phyloP scores from a whole-genome alignment of 1,284 basidiomycete species.

The Vanrija sp. region DNA sequence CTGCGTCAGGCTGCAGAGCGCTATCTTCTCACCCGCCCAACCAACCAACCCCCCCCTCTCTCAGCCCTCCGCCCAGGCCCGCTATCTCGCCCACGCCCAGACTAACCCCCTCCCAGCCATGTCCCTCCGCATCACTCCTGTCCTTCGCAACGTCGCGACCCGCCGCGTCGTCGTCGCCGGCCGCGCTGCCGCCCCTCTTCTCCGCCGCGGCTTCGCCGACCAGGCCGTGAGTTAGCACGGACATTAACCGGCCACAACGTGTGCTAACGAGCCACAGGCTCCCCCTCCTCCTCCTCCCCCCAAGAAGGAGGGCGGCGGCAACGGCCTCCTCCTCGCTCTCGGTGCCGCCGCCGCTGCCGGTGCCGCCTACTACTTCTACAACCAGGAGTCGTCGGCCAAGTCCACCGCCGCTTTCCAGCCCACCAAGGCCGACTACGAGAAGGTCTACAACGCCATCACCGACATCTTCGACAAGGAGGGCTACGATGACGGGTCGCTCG shows the following conservation, averaged over 20 bases:
- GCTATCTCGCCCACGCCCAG: not conserved
- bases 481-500: slow-evolving; percentile 90
- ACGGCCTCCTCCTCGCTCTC: slow-evolving; percentile 25
- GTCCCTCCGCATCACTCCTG: slow-evolving; percentile 35
- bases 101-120: slow-evolving; percentile 13
- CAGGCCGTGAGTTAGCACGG: slow-evolving; percentile 27
- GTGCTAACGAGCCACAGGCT: not conserved
- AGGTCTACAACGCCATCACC: slow-evolving; percentile 85
- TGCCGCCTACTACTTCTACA: slow-evolving; percentile 47
- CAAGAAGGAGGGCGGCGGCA: slow-evolving; percentile 25
- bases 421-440: slow-evolving; percentile 69
- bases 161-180: slow-evolving; percentile 18
- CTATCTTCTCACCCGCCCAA: too few species aligned
- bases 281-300: slow-evolving; percentile 28
- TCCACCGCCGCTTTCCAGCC: slow-evolving; percentile 56
- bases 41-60: too few species aligned
- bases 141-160: slow-evolving; percentile 27
- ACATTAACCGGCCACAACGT: not conserved
- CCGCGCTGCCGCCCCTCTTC: slow-evolving; percentile 11
- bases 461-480: slow-evolving; percentile 69
- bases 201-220: slow-evolving; percentile 32
- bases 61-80: not conserved
- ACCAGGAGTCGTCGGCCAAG: slow-evolving; percentile 30
- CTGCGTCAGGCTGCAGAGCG: too few species aligned
- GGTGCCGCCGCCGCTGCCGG: slow-evolving; percentile 37